Percentiles rank a stretch among this genome's conserved stretches.
phyloP scores from a whole-genome alignment of 2,329 filamentous ascomycete genomes.

The Rachicladosporium sp. region DNA sequence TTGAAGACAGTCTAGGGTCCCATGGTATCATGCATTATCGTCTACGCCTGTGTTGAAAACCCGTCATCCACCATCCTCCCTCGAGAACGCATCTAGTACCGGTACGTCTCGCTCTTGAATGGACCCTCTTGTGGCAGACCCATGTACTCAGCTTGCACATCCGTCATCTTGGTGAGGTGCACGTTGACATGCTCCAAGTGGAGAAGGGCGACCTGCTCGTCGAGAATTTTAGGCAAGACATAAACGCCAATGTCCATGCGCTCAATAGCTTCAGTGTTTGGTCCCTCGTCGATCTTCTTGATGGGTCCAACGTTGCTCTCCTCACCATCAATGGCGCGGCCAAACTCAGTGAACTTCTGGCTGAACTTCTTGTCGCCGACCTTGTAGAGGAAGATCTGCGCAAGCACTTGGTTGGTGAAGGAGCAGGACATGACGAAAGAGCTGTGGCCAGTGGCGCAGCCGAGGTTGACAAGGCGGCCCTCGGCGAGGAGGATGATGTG shows the following conservation, averaged over 20 bases:
- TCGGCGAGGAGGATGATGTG: slow-evolving; percentile 98
- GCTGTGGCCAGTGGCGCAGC: slow-evolving; percentile 97
- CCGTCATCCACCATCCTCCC: slow-evolving; percentile 3
- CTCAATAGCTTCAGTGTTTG: slow-evolving; percentile 55
- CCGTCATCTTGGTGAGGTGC: slow-evolving; percentile 76
- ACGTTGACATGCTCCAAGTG: slow-evolving; percentile 90
- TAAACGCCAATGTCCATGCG: slow-evolving; percentile 78
- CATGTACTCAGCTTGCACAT: slow-evolving; percentile 89
- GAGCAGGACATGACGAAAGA: slow-evolving; percentile 99
- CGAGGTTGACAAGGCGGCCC: slow-evolving; percentile 97
- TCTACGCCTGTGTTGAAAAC: slow-evolving; percentile 26
- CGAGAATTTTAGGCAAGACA: slow-evolving; percentile 95
- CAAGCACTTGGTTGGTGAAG: slow-evolving; percentile 99
- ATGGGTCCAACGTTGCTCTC: slow-evolving; percentile 11
- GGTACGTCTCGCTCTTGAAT: slow-evolving; percentile 89
- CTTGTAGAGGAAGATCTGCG: slow-evolving; percentile 98
- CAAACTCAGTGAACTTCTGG: slow-evolving; percentile 93
- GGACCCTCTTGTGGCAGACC: slow-evolving; percentile 75
- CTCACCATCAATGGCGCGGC: slow-evolving; percentile 32
- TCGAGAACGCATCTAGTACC: slow-evolving; percentile 45
- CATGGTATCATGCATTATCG: slow-evolving; percentile 46
- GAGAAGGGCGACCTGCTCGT: slow-evolving; percentile 93
- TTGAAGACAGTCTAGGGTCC: slow-evolving; percentile 48
- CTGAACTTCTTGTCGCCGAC: slow-evolving; percentile 73
- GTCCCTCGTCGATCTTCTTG: slow-evolving; percentile 27